Percentiles rank a stretch among this genome's conserved stretches.
Evolutionary conservation across 257 asterid species (phyloP).

Genomic region (Solanum sejunctum): DNA sequence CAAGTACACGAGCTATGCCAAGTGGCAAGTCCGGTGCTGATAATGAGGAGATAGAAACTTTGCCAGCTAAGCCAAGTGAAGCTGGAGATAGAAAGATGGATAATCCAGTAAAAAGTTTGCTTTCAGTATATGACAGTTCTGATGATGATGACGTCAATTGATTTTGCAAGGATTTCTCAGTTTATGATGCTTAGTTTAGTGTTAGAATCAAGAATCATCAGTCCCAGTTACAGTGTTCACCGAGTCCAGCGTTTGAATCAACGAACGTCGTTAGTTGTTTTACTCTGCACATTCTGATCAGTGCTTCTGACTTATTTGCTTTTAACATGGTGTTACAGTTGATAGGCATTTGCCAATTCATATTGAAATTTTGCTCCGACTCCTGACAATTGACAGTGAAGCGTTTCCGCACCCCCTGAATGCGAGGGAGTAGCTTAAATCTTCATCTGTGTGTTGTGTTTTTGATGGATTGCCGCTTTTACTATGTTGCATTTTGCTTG

Average conservation of each 20-base stretch:
- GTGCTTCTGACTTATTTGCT: neutral
- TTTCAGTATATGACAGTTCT: conserved; percentile 71
- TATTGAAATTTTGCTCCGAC: neutral
- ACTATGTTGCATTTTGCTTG: neutral
- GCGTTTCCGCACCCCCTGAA: neutral
- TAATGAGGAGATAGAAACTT: conserved; percentile 14
- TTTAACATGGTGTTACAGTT: neutral
- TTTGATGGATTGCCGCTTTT: neutral
- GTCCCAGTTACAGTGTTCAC: neutral
- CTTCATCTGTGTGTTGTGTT: neutral
- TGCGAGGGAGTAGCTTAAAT: neutral
- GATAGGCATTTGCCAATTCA: neutral
- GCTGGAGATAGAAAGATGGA: conserved; percentile 21
- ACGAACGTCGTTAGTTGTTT: neutral
- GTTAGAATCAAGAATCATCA: neutral
- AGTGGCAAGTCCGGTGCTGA: conserved; percentile 12
- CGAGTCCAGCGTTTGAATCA: neutral
- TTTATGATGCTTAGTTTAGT: neutral
- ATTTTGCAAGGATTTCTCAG: neutral
- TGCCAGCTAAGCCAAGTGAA: conserved; percentile 15
- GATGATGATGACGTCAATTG: conserved; percentile 68
- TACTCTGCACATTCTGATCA: neutral
- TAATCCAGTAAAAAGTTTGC: conserved; percentile 71
- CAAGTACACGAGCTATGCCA: conserved; percentile 21
- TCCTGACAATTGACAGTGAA: neutral